Evolutionary conservation across 2,329 filamentous ascomycete species (phyloP).

Genomic region (Aspergillus quadrilineatus): DNA sequence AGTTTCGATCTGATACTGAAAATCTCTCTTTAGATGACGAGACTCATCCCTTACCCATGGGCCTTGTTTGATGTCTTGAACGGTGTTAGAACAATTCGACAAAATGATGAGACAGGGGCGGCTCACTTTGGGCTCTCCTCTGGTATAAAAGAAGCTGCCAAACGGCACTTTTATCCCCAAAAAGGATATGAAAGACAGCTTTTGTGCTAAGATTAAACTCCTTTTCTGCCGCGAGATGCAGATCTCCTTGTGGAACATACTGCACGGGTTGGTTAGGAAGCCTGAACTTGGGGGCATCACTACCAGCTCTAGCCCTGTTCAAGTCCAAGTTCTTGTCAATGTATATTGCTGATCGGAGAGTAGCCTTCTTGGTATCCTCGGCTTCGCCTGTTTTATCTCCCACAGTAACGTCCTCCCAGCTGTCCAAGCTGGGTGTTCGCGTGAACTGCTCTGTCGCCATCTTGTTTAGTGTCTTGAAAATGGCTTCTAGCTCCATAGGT

Average conservation of each 20-base stretch:
- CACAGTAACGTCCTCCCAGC: conserved; percentile 81
- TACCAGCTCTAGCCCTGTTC: conserved; percentile 37
- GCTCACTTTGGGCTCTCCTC: conserved; percentile 63
- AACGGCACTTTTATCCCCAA: conserved; percentile 92
- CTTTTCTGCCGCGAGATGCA: conserved; percentile 70
- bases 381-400: conserved; percentile 57
- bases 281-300: conserved; percentile 69
- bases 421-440: conserved; percentile 74
- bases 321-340: conserved; percentile 62
- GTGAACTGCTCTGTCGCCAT: conserved; percentile 64
- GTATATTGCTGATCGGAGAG: conserved; percentile 58
- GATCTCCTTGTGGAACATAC: conserved; percentile 82
- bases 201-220: conserved; percentile 91
- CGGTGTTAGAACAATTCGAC: conserved; percentile 17
- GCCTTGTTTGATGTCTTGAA: conserved; percentile 71
- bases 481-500: conserved; percentile 65
- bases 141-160: conserved; percentile 91
- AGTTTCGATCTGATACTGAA: conserved; percentile 74
- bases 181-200: conserved; percentile 91
- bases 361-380: conserved; percentile 44
- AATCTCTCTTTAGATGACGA: conserved; percentile 71
- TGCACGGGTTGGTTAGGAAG: conserved; percentile 76
- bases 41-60: conserved; percentile 76
- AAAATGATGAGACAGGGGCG: not conserved
- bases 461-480: conserved; percentile 70